phyloP scores from a whole-genome alignment of 179 eudicot species.

The Spergularia azorica region DNA sequence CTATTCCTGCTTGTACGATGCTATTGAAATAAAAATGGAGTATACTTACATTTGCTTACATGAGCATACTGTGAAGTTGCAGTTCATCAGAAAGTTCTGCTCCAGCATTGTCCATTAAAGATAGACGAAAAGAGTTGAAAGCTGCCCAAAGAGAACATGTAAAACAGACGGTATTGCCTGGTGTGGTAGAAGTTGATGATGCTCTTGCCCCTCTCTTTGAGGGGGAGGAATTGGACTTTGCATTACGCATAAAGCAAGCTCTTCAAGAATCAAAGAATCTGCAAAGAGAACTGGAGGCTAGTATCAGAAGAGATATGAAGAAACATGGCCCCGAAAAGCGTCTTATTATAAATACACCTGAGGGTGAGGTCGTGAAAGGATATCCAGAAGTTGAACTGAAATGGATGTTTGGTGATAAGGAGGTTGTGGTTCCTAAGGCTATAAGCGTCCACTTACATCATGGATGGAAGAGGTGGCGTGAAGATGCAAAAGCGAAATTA shows the following conservation, averaged over 20 bases:
- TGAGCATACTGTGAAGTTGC: slow-evolving; percentile 35
- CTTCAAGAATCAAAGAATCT: slow-evolving; percentile 61
- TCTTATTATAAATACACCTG: slow-evolving; percentile 56
- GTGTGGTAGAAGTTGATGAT: slow-evolving; percentile 57
- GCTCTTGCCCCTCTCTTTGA: slow-evolving; percentile 42
- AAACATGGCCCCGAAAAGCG: slow-evolving; percentile 69
- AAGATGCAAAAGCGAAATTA: slow-evolving; percentile 69
- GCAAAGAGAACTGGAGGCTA: slow-evolving; percentile 64
- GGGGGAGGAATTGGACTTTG: slow-evolving; percentile 48
- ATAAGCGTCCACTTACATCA: slow-evolving; percentile 52
- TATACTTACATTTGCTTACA: not conserved
- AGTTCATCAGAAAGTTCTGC: slow-evolving; percentile 46
- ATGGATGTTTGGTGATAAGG: slow-evolving; percentile 89
- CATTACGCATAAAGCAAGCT: slow-evolving; percentile 52
- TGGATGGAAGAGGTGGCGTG: slow-evolving; percentile 97
- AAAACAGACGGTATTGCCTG: slow-evolving; percentile 70
- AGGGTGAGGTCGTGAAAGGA: slow-evolving; percentile 73
- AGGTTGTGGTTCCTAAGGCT: slow-evolving; percentile 83
- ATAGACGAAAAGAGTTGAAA: slow-evolving; percentile 69
- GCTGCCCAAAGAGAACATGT: slow-evolving; percentile 59
- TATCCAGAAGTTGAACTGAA: slow-evolving; percentile 79
- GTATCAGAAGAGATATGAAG: slow-evolving; percentile 63
- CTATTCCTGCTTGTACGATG: slow-evolving; percentile 2
- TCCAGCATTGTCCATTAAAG: slow-evolving; percentile 52
- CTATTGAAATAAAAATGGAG: not conserved